Evolutionary conservation across 176 grass and related monocot genomes (phyloP).

Genomic region (Lolium perenne): DNA sequence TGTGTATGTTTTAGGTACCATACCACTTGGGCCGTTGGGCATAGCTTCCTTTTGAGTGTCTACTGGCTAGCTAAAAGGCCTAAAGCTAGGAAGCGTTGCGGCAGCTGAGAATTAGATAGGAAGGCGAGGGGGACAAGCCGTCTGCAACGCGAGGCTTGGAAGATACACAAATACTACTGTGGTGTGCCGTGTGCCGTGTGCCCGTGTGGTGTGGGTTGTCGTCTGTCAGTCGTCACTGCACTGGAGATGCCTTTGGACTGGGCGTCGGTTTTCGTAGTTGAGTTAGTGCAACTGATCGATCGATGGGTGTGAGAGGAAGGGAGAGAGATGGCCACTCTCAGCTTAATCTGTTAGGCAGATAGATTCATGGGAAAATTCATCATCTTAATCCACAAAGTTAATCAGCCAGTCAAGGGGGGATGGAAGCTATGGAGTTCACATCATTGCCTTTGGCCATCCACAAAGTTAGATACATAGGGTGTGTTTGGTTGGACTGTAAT

Average conservation of each 20-base stretch:
- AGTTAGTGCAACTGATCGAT: background rate
- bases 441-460: background rate
- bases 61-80: background rate
- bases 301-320: background rate
- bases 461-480: background rate
- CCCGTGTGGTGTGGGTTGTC: background rate
- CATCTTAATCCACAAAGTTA: background rate
- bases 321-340: background rate
- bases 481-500: too few relatives aligned
- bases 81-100: background rate
- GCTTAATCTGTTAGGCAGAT: background rate
- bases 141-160: constrained; percentile 43
- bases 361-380: background rate
- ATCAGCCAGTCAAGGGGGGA: background rate
- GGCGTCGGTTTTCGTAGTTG: background rate
- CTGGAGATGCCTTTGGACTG: background rate
- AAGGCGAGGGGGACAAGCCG: constrained; percentile 25
- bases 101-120: constrained; percentile 7
- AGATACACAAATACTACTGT: constrained; percentile 3
- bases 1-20: background rate
- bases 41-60: background rate
- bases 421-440: constrained; percentile 5
- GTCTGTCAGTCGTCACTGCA: background rate
- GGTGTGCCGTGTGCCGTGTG: background rate
- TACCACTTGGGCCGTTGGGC: background rate